These are phyloP conservation scores for Styphnolobium japonicum DNA, from an alignment of 306 rosid species.

Conservation along the genomic window DNA sequence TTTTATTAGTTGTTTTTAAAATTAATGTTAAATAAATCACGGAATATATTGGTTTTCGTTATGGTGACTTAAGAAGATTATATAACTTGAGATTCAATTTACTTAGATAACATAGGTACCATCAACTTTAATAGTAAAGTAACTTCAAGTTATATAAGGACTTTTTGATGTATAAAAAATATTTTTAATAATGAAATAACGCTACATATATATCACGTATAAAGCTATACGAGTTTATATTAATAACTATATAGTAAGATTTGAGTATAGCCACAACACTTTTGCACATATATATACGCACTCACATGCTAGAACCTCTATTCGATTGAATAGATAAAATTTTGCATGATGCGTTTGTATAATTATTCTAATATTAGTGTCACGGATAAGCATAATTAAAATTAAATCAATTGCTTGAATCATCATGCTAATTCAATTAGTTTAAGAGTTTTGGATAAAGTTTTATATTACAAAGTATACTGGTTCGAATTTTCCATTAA, in stretches of 20 bases:
- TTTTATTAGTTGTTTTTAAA: slow-evolving; percentile 4
- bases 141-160: too few relatives aligned
- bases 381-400: not conserved
- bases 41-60: slow-evolving; percentile 2
- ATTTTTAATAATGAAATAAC: not conserved
- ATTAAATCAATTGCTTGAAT: not conserved
- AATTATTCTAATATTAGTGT: not conserved
- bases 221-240: not conserved
- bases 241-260: not conserved
- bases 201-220: not conserved
- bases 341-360: too few relatives aligned
- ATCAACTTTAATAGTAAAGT: not conserved
- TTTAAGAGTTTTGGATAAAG: too few relatives aligned
- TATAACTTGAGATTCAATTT: not conserved
- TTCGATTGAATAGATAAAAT: not conserved
- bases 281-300: not conserved
- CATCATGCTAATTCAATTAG: too few relatives aligned
- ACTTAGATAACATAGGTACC: not conserved
- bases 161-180: not conserved
- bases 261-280: not conserved
- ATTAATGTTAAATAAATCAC: slow-evolving; percentile 13
- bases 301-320: not conserved
- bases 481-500: too few relatives aligned
- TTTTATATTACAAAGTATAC: too few relatives aligned
- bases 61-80: not conserved